phyloP scores from a whole-genome alignment of 345 rosid species.

The Iberis pinnata region DNA sequence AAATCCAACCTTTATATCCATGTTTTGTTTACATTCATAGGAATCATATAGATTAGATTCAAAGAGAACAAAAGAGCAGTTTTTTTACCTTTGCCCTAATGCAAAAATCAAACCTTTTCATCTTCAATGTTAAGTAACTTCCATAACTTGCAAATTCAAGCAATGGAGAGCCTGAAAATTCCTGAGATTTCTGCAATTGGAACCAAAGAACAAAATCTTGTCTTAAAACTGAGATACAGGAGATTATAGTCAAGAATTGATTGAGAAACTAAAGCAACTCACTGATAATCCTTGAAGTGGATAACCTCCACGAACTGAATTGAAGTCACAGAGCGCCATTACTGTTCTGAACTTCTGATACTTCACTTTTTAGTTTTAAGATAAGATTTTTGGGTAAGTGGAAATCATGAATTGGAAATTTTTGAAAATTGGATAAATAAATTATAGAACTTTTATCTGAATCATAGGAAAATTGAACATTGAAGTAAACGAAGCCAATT shows the following conservation, averaged over 20 bases:
- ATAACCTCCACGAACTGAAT: slow-evolving; percentile 6
- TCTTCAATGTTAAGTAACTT: too few relatives aligned
- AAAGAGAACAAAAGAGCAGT: background rate
- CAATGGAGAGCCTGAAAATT: slow-evolving; percentile 14
- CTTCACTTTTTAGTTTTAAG: too few relatives aligned
- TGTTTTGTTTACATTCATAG: background rate
- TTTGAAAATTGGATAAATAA: too few relatives aligned
- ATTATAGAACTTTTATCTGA: too few relatives aligned
- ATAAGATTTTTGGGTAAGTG: too few relatives aligned
- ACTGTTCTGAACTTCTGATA: too few relatives aligned
- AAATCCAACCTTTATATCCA: background rate
- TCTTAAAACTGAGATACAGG: too few relatives aligned
- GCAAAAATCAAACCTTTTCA: slow-evolving; percentile 16
- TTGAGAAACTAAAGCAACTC: too few relatives aligned
- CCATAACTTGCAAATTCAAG: slow-evolving; percentile 23
- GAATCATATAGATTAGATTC: background rate
- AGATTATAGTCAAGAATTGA: too few relatives aligned
- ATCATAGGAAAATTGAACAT: too few relatives aligned
- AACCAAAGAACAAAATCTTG: background rate
- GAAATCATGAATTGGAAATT: too few relatives aligned
- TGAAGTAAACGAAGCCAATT: too few relatives aligned
- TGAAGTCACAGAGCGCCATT: slow-evolving; percentile 21
- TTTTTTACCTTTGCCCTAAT: slow-evolving; percentile 32
- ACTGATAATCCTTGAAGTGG: slow-evolving; percentile 16
- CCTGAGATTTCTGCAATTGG: slow-evolving; percentile 7